phyloP scores from a whole-genome alignment of 2,329 filamentous ascomycete species.

The Davidsoniella virescens region DNA sequence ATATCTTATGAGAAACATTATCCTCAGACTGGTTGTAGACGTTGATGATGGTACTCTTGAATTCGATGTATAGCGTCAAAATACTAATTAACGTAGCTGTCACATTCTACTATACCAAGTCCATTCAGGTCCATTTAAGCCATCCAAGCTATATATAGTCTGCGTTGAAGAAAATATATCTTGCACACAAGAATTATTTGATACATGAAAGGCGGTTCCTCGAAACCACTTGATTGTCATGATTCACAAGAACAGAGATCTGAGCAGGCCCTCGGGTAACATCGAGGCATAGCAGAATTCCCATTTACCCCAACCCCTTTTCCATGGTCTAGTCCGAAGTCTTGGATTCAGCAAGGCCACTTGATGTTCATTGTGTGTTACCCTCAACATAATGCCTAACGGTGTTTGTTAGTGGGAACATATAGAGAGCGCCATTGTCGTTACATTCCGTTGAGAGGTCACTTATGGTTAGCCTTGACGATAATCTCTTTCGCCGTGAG shows the following conservation, averaged over 20 bases:
- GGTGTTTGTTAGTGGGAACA: too few species aligned
- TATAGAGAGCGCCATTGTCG: too few species aligned
- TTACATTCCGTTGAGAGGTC: neutral
- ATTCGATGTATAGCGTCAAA: too few species aligned
- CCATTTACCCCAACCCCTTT: constrained; percentile 12
- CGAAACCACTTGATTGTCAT: constrained; percentile 2
- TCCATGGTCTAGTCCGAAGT: neutral
- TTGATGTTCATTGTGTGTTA: neutral
- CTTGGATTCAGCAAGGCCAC: constrained; percentile 1
- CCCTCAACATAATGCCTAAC: too few species aligned
- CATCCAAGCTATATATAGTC: neutral
- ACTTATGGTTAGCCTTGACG: neutral
- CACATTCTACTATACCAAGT: too few species aligned
- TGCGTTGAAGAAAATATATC: constrained; percentile 12
- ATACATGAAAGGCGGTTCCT: constrained; percentile 2
- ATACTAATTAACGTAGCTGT: too few species aligned
- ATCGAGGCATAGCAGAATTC: constrained; percentile 3
- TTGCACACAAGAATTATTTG: constrained; percentile 11
- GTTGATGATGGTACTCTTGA: too few species aligned
- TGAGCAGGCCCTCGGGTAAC: constrained; percentile 22
- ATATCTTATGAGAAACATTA: too few species aligned
- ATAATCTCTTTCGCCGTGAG: neutral
- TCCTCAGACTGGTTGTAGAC: too few species aligned
- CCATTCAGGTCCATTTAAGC: too few species aligned
- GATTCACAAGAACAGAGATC: constrained; percentile 32